A percentile compares a stretch with the other conserved stretches of the same genome.
Conservation (phyloP, 129 eudicot genomes). For the Artemisia argyi region DNA sequence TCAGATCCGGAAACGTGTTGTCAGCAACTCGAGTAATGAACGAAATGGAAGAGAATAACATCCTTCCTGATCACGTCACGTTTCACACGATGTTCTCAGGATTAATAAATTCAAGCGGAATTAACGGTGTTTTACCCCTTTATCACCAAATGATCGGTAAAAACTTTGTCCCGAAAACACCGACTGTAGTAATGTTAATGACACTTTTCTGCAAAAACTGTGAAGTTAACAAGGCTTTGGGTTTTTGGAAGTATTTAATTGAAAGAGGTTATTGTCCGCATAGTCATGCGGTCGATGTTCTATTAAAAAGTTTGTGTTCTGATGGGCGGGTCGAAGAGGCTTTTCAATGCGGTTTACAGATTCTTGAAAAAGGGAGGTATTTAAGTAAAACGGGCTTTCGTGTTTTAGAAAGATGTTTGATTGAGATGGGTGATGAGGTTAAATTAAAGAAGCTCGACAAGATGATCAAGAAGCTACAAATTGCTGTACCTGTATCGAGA, state of each 20-base stretch:
- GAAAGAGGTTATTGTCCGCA: conserved; percentile 78
- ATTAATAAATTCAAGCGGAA: conserved; percentile 51
- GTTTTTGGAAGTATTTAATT: conserved; percentile 64
- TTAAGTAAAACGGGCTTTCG: conserved; percentile 46
- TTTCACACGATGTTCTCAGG: conserved; percentile 72
- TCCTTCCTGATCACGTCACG: conserved; percentile 57
- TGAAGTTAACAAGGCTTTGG: conserved; percentile 49
- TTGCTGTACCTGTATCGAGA: conserved; percentile 43
- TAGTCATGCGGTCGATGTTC: conserved; percentile 62
- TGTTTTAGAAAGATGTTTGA: conserved; percentile 59
- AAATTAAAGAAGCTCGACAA: conserved; percentile 44
- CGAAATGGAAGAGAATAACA: conserved; percentile 62
- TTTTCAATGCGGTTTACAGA: conserved; percentile 49
- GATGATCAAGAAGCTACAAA: conserved; percentile 48
- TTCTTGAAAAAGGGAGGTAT: conserved; percentile 65
- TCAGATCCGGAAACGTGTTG: conserved; percentile 51
- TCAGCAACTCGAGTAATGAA: conserved; percentile 58
- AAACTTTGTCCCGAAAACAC: conserved; percentile 68
- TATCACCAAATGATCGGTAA: conserved; percentile 50
- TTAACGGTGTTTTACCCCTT: conserved; percentile 44
- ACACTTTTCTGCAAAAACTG: conserved; percentile 57
- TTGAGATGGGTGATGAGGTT: conserved; percentile 43
- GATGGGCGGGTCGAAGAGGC: conserved; percentile 66
- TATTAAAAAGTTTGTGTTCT: conserved; percentile 61
- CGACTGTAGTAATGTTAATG: conserved; percentile 72